phyloP scores from a whole-genome alignment of 129 eudicot species.

The Artemisia annua region DNA sequence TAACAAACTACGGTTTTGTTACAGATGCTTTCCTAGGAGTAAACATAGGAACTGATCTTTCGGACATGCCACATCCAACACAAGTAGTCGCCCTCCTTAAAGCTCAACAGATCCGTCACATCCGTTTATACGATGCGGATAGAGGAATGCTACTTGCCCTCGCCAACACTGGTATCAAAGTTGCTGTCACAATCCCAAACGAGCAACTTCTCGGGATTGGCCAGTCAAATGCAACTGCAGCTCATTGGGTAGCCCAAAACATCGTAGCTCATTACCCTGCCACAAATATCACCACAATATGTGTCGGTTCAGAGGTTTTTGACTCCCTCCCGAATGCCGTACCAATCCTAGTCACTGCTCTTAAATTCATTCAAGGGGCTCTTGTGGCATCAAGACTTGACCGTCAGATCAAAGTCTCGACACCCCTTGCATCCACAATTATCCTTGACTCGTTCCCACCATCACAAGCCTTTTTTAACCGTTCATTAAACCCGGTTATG shows the following conservation, averaged over 20 bases:
- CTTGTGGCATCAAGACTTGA: slow-evolving; percentile 75
- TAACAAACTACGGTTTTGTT: neutral
- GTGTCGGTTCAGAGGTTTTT: slow-evolving; percentile 86
- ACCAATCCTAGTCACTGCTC: slow-evolving; percentile 63
- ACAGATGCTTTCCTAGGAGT: slow-evolving; percentile 82
- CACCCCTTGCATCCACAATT: slow-evolving; percentile 70
- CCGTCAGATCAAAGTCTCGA: slow-evolving; percentile 69
- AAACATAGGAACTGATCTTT: slow-evolving; percentile 80
- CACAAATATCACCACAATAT: slow-evolving; percentile 76
- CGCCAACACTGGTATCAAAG: slow-evolving; percentile 72
- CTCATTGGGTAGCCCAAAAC: slow-evolving; percentile 79
- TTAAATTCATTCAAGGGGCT: slow-evolving; percentile 72
- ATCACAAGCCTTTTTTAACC: slow-evolving; percentile 86
- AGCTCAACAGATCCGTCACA: slow-evolving; percentile 69
- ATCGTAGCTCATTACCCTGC: slow-evolving; percentile 77
- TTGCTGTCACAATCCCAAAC: slow-evolving; percentile 69
- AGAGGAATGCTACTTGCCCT: slow-evolving; percentile 84
- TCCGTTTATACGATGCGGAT: slow-evolving; percentile 73
- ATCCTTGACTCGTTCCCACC: slow-evolving; percentile 92
- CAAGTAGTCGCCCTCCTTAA: slow-evolving; percentile 82
- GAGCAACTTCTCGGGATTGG: slow-evolving; percentile 82
- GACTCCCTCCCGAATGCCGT: slow-evolving; percentile 68
- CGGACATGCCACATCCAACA: slow-evolving; percentile 89
- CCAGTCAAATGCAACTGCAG: slow-evolving; percentile 84
- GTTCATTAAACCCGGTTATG: slow-evolving; percentile 54